These are phyloP conservation scores for Termitomyces bulborhizus DNA, from an alignment of 768 basidiomycete genomes.

Conservation along the genomic window DNA sequence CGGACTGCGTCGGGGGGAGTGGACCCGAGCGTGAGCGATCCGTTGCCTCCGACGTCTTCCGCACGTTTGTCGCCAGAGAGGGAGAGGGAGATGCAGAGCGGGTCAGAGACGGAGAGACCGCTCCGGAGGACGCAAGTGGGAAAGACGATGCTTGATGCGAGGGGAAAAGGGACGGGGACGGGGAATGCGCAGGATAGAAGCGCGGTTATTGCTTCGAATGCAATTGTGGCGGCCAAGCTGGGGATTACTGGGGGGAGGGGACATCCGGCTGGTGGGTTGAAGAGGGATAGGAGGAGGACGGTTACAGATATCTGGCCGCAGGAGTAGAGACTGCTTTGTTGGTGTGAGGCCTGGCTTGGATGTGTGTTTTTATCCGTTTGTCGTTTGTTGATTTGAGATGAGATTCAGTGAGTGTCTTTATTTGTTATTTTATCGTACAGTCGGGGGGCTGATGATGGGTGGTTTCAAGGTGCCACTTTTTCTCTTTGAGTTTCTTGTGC, in stretches of 20 bases:
- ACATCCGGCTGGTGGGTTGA: constrained; percentile 12
- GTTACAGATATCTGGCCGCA: constrained; percentile 41
- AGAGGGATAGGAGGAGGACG: constrained; percentile 35
- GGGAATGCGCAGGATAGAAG: constrained; percentile 34
- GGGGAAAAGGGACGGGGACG: not conserved
- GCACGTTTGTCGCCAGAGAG: not conserved
- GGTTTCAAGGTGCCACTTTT: not conserved
- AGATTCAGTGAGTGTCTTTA: not conserved
- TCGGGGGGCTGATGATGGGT: not conserved
- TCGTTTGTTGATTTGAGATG: not conserved
- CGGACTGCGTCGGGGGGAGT: constrained; percentile 21
- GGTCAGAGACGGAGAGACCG: constrained; percentile 40
- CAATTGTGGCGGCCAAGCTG: not conserved
- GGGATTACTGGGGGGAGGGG: constrained; percentile 9
- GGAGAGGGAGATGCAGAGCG: constrained; percentile 18
- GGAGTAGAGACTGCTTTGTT: not conserved
- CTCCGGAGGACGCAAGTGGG: constrained; percentile 36
- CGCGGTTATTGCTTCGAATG: constrained; percentile 20
- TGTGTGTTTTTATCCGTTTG: not conserved
- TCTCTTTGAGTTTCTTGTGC: not conserved
- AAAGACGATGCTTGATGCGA: constrained; percentile 41
- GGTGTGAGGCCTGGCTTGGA: not conserved
- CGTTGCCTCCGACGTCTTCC: not conserved
- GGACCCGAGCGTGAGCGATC: constrained; percentile 16
- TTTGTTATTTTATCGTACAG: not conserved